Percentiles rank a stretch among this genome's conserved stretches.
phyloP scores from a whole-genome alignment of 2,329 filamentous ascomycete species.

The Pezicula neosporulosa region DNA sequence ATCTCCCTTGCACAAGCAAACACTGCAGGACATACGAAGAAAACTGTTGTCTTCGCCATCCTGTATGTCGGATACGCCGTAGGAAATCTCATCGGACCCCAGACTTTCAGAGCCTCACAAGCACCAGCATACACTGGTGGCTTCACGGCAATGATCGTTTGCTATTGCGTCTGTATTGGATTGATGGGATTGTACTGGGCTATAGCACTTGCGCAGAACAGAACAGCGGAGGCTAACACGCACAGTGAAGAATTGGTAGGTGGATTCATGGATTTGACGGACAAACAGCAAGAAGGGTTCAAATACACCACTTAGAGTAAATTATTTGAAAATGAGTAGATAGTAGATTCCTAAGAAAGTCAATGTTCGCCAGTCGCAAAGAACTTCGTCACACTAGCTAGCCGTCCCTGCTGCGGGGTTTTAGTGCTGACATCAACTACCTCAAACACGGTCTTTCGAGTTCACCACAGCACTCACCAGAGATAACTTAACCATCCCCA shows the following conservation, averaged over 20 bases:
- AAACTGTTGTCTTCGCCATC: slow-evolving; percentile 43
- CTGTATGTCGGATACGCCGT: slow-evolving; percentile 45
- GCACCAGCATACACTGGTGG: slow-evolving; percentile 47
- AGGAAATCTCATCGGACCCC: slow-evolving; percentile 53
- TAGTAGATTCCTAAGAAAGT: too few species aligned
- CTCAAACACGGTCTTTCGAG: too few species aligned
- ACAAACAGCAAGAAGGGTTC: slow-evolving; percentile 8
- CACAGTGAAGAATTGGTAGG: slow-evolving; percentile 2
- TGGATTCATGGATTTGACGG: slow-evolving; percentile 7
- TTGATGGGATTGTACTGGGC: slow-evolving; percentile 17
- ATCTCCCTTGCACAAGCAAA: slow-evolving; percentile 38
- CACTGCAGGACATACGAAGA: slow-evolving; percentile 45
- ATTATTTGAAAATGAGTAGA: too few species aligned
- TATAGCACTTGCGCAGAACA: slow-evolving; percentile 25
- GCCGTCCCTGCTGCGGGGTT: too few species aligned
- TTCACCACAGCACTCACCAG: too few species aligned
- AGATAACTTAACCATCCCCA: too few species aligned
- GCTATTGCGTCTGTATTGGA: slow-evolving; percentile 28
- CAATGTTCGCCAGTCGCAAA: too few species aligned
- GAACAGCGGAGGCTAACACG: neutral
- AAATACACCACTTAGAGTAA: slow-evolving; percentile 1
- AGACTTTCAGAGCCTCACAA: slow-evolving; percentile 48
- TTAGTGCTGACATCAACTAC: too few species aligned
- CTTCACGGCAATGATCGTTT: slow-evolving; percentile 46
- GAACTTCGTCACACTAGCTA: too few species aligned